Conservation (phyloP, 164 flowering plant species). For the Vitis riparia region DNA sequence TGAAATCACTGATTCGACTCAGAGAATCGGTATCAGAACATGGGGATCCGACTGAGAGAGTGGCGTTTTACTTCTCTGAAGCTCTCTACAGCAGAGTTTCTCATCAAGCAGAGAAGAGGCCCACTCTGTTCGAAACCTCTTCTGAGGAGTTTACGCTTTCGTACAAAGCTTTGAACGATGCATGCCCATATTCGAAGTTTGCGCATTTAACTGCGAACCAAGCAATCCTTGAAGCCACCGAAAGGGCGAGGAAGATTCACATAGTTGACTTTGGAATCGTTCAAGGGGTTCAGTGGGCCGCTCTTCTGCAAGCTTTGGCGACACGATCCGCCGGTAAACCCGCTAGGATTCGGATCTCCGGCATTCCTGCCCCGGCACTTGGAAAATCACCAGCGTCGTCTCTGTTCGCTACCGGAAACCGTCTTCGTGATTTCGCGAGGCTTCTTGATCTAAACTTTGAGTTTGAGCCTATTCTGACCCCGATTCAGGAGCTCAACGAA, state of each 20-base stretch:
- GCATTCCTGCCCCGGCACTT: constrained; percentile 69
- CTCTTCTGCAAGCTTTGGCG: constrained; percentile 83
- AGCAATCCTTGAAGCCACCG: constrained; percentile 88
- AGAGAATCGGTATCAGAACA: constrained; percentile 51
- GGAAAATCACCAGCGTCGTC: constrained; percentile 54
- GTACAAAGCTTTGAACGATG: constrained; percentile 84
- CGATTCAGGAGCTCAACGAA: constrained; percentile 52
- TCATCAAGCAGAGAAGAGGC: constrained; percentile 11
- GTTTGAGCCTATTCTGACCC: constrained; percentile 67
- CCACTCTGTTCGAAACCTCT: constrained; percentile 26
- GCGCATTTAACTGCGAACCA: constrained; percentile 94
- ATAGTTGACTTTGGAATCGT: constrained; percentile 90
- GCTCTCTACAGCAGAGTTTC: constrained; percentile 51
- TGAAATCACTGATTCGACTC: constrained; percentile 44
- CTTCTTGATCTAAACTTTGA: constrained; percentile 71
- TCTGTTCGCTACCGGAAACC: constrained; percentile 66
- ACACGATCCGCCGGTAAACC: constrained; percentile 76
- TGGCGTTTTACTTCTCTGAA: constrained; percentile 65
- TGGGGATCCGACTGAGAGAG: constrained; percentile 75
- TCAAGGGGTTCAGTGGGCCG: constrained; percentile 94
- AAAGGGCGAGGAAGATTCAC: constrained; percentile 61
- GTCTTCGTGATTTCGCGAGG: constrained; percentile 73
- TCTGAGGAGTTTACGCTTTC: constrained; percentile 62
- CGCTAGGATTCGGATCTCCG: constrained; percentile 60
- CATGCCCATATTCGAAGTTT: constrained; percentile 87